Percentiles rank a stretch among this genome's conserved stretches.
These are phyloP conservation scores for Echria macrotheca DNA, from an alignment of 495 filamentous ascomycete species.

Conservation along the genomic window DNA sequence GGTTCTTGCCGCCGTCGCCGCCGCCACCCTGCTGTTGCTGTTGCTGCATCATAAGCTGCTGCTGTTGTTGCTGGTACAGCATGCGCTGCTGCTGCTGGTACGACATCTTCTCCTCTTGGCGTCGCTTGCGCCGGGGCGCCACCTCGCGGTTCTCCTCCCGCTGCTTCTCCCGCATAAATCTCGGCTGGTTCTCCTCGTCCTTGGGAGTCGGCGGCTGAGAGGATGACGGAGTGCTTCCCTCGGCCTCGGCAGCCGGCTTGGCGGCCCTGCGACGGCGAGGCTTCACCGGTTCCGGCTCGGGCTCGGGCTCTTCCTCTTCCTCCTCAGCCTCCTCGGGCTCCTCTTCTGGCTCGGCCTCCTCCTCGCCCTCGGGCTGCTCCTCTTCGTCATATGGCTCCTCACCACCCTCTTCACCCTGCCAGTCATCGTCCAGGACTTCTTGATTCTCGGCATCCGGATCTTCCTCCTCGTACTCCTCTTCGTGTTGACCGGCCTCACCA, in stretches of 20 bases:
- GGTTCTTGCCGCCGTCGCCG: constrained; percentile 55
- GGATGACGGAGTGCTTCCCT: constrained; percentile 17
- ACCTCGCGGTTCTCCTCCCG: constrained; percentile 14
- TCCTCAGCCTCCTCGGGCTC: constrained; percentile 8
- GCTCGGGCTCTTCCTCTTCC: constrained; percentile 18
- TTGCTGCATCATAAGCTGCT: constrained; percentile 13
- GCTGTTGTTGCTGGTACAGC: constrained; percentile 21
- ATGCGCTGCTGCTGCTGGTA: constrained; percentile 25
- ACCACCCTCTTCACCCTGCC: constrained; percentile 12
- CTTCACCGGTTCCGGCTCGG: constrained; percentile 7
- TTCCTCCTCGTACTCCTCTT: constrained; percentile 24
- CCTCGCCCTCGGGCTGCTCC: not conserved
- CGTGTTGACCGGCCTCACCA: constrained; percentile 8
- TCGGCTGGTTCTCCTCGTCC: constrained; percentile 29
- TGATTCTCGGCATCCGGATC: constrained; percentile 20
- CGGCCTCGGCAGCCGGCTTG: constrained; percentile 7
- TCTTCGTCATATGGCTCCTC: constrained; percentile 14
- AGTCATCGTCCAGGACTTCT: constrained; percentile 16
- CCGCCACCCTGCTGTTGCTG: constrained; percentile 29
- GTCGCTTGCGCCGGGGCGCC: constrained; percentile 15
- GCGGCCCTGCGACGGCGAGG: constrained; percentile 10
- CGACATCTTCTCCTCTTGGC: constrained; percentile 19
- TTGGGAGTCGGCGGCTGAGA: constrained; percentile 32
- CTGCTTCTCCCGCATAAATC: constrained; percentile 27
- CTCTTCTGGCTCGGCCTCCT: constrained; percentile 5